Evolutionary conservation across 495 filamentous ascomycete genomes (phyloP), one percentile per base, ranked within the genome.

Genomic region (Penicillium malachiteum): DNA sequence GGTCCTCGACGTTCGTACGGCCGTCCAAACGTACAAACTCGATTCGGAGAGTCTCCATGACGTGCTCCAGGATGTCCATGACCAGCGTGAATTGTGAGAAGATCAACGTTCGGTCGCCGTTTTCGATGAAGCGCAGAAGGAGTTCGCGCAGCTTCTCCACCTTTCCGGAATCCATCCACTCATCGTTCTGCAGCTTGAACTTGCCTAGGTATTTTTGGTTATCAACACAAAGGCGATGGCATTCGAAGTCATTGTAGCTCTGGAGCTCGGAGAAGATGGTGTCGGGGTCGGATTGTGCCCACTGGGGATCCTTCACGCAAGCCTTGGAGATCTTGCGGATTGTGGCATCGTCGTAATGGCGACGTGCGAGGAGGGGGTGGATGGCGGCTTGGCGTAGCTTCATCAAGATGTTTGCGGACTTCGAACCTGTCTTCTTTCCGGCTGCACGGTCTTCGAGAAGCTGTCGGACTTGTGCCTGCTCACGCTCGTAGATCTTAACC

Each of bases 121-220:
- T 93, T 52, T 80, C 76, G 62, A 85, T 87, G 73, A 89, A 96
- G 7, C 78, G 68, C 10, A 75, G 73, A 0, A 97, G 78, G 26
- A 98, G 80, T 55, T 86, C 81, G 39, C 85, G 78, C 14, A 98
- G 79, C 38, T 87, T 84, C 50, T 85, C 78, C 33, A 97, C 84
- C 66, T 98, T 98, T 16, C 92, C 93, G n/a, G 86, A 87, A 55
- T 95, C 84, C 83, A 96, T 89, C 91, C 92, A 97, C 47, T 91
- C 86, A 14, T 85, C 69, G 46, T 87, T 81, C 34, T 87, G 82
- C 37, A 97, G 76, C 45, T 83, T 81, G 63, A 86, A 92, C 34
- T 83, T 80, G 1, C 79, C 75, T 44, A 98, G 83, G 14, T 85
- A 88, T 10, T 74, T 73, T 4, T 85, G 80, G 57, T 92, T 83